Percentiles rank a stretch among this genome's conserved stretches.
Conservation (phyloP, 495 filamentous ascomycete species). For the Staphylotrichum tortipilum region DNA sequence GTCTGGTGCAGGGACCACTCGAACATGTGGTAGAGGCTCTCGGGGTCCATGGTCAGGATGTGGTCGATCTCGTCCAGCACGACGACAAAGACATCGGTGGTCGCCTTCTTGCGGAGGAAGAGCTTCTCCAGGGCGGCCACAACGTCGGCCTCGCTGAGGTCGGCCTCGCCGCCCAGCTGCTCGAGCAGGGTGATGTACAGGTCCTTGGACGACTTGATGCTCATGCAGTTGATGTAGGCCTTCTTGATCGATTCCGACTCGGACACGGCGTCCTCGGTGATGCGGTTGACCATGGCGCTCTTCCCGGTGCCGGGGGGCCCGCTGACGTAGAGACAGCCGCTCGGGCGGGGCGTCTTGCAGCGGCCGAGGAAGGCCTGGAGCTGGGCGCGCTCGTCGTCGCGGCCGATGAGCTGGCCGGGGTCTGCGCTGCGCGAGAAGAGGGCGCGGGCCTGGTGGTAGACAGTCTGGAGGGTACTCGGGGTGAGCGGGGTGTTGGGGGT, state of each 20-base stretch:
- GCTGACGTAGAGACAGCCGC: slow-evolving; percentile 91
- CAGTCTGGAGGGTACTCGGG: slow-evolving; percentile 52
- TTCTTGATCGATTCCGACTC: slow-evolving; percentile 47
- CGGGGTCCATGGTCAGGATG: slow-evolving; percentile 74
- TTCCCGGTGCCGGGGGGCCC: slow-evolving; percentile 96
- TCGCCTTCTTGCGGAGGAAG: slow-evolving; percentile 50
- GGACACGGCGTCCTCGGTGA: slow-evolving; percentile 50
- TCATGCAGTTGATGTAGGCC: slow-evolving; percentile 91
- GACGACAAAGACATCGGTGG: slow-evolving; percentile 57
- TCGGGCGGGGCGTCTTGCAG: slow-evolving; percentile 48
- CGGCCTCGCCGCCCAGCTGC: slow-evolving; percentile 31
- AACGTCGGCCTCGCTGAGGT: slow-evolving; percentile 43
- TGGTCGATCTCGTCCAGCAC: slow-evolving; percentile 93
- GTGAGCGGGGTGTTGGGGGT: slow-evolving; percentile 56
- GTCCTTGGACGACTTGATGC: slow-evolving; percentile 74
- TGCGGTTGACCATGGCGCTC: slow-evolving; percentile 79
- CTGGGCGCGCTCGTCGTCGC: slow-evolving; percentile 68
- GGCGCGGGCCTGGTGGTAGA: slow-evolving; percentile 82
- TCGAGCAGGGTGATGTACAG: slow-evolving; percentile 68
- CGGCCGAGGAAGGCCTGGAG: slow-evolving; percentile 60
- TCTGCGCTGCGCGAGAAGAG: slow-evolving; percentile 72
- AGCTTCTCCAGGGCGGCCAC: slow-evolving; percentile 52
- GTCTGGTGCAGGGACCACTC: slow-evolving; percentile 78
- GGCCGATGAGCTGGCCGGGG: slow-evolving; percentile 69
- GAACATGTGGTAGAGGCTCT: slow-evolving; percentile 82